phyloP scores from a whole-genome alignment of 139 green algal species.

The Chlamydomonas eustigma region DNA sequence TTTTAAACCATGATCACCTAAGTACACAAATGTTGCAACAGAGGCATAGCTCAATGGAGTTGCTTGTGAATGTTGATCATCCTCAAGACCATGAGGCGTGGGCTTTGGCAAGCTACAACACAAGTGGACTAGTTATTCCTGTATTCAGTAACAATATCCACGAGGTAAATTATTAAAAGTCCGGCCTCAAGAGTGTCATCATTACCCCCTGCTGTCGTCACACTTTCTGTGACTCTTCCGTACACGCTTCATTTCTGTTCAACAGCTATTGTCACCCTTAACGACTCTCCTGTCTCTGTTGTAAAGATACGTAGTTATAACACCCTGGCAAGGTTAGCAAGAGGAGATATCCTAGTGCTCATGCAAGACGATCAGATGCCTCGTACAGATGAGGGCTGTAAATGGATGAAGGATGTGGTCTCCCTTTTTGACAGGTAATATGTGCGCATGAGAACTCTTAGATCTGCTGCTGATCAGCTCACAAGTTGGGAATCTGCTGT shows the following conservation, averaged over 20 bases:
- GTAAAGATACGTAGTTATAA: not conserved
- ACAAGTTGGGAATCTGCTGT: too few species aligned
- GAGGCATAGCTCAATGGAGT: not conserved
- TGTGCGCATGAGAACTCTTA: too few species aligned
- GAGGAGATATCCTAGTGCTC: not conserved
- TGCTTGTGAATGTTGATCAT: not conserved
- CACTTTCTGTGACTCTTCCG: not conserved
- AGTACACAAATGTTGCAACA: too few species aligned
- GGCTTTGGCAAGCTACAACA: not conserved
- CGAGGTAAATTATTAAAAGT: not conserved
- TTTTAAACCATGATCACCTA: too few species aligned
- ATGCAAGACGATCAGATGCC: not conserved
- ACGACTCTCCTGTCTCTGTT: not conserved
- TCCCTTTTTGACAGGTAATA: not conserved
- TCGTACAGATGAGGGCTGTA: not conserved
- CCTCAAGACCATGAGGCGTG: not conserved
- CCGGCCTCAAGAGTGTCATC: not conserved
- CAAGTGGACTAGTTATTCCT: not conserved
- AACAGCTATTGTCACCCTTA: not conserved
- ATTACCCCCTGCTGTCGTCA: not conserved
- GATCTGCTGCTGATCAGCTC: too few species aligned
- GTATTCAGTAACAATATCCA: not conserved
- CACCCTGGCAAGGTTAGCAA: not conserved
- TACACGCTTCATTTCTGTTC: not conserved
- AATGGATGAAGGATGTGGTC: not conserved